Percentiles rank a stretch among this genome's conserved stretches.
Conservation (phyloP, 2,329 filamentous ascomycete species). For the Colletotrichum sp. region DNA sequence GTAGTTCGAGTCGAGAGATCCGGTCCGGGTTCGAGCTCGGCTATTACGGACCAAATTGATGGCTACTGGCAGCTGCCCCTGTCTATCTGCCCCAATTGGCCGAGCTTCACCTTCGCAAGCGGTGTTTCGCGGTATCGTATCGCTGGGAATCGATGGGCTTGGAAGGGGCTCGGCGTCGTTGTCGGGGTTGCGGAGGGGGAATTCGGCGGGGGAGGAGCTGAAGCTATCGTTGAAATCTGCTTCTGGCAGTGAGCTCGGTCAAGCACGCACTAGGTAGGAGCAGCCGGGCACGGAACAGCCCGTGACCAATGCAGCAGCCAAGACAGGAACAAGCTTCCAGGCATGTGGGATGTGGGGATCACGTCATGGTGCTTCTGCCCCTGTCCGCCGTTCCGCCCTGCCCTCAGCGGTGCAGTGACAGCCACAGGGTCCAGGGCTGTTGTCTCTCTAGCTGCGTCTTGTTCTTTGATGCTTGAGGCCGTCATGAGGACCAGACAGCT, state of each 20-base stretch:
- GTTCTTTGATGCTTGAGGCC: background rate
- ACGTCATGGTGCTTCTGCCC: slow-evolving; percentile 22
- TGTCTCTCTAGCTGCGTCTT: background rate
- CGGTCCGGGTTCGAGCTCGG: background rate
- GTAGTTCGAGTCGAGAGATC: background rate
- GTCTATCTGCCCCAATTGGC: background rate
- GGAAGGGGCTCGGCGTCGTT: background rate
- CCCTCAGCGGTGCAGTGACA: background rate
- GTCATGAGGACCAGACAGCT: background rate
- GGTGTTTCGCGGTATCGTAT: background rate
- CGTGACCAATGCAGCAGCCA: background rate
- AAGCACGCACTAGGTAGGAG: background rate
- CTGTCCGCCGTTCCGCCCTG: background rate
- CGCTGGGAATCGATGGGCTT: background rate
- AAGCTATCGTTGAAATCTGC: slow-evolving; percentile 19
- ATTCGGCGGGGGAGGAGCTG: background rate
- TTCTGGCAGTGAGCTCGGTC: background rate
- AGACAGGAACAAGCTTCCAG: slow-evolving; percentile 22
- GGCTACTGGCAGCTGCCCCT: background rate
- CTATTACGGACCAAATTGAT: background rate
- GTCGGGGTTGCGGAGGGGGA: background rate
- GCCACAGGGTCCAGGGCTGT: background rate
- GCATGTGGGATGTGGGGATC: slow-evolving; percentile 11
- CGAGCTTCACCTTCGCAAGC: slow-evolving; percentile 9
- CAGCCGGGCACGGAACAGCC: background rate